Base-by-base conservation (phyloP, 2,329 filamentous ascomycete genomes). In the Pseudogymnoascus sp. region DNA sequence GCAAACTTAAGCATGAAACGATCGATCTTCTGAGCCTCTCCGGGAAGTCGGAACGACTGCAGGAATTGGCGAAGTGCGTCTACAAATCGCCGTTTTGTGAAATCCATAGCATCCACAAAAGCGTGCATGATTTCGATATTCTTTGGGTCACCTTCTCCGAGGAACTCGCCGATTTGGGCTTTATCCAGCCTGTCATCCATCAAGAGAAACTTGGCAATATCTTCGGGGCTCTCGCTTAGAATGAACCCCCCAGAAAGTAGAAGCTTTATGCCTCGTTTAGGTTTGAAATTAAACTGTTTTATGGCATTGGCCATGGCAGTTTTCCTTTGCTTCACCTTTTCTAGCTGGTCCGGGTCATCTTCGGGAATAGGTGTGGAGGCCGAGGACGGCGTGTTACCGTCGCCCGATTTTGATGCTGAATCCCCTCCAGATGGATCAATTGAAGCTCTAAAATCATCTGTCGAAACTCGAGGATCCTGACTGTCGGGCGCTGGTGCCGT, bases 1-100 rank as follows among this genome's bases (percentile, higher is more conserved):
- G 95, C 95, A 77, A 97, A 99, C 75, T 99, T 99, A 68, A 99
- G 80, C 95, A 99, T 97, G 77, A 97, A 96, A 59, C 95, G 90
- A 85, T 99, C 95, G 69, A 99, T 99, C 79, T 99, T 99, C 74
- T 99, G 95, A 0, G 93, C 93, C 76, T 99, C 95, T 66, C 95
- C 95, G 0, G 95, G 95, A 12, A 99, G 80, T 67, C 95, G 89
- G 80, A 99, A 99, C 29, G 91, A 90, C 74, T 99, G 95, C 11
- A 99, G 79, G 71, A 99, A 99, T 64, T 91, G 87, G 39, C 95
- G 86, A 26, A 99, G 78, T 12, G 95, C 89, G 75, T 97, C 93
- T 5, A 97, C 93, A 70, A 99, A 99, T 2, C 93, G 87, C 63
- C 88, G 91, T 75, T 93, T 93, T 8, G 85, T 83, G 69, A 99